A percentile compares a stretch with the other conserved stretches of the same genome.
phyloP scores from a whole-genome alignment of 2,329 filamentous ascomycete genomes.

The Neonectria magnoliae region DNA sequence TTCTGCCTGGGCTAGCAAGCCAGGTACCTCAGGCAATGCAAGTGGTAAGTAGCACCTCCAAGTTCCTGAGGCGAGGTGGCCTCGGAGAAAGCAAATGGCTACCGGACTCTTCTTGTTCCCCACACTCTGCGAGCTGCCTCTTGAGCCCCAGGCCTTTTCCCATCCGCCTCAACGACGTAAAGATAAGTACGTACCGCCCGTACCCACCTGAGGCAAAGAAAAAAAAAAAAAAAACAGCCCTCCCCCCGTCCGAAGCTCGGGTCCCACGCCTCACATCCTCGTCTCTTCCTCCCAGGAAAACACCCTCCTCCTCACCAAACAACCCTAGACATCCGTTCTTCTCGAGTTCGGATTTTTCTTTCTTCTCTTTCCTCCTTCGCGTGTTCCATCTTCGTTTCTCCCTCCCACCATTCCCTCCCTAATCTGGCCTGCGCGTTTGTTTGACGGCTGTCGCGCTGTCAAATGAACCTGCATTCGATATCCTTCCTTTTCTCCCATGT shows the following conservation, averaged over 20 bases:
- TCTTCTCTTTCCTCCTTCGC: constrained; percentile 34
- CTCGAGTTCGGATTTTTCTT: constrained; percentile 30
- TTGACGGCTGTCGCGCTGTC: constrained; percentile 88
- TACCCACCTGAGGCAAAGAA: constrained; percentile 42
- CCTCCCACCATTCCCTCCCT: constrained; percentile 36
- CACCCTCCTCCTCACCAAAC: constrained; percentile 26
- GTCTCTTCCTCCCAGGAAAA: constrained; percentile 36
- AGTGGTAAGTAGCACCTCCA: not conserved
- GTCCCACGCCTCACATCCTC: constrained; percentile 35
- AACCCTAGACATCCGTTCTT: constrained; percentile 40
- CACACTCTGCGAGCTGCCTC: constrained; percentile 32
- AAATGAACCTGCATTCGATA: constrained; percentile 96
- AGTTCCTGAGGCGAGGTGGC: not conserved
- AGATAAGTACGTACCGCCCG: constrained; percentile 31
- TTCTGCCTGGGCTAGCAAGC: not conserved
- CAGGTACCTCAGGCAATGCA: not conserved
- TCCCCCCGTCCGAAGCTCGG: constrained; percentile 38
- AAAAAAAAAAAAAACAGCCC: constrained; percentile 44
- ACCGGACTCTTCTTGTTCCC: not conserved
- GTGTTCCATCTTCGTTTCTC: constrained; percentile 26
- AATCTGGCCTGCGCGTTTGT: constrained; percentile 78
- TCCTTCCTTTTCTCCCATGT: constrained; percentile 71
- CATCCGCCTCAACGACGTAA: not conserved
- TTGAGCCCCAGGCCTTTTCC: constrained; percentile 19
- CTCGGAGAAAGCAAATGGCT: constrained; percentile 10